Base-by-base conservation (phyloP, 2,329 filamentous ascomycete genomes). In the Ophiostoma angusticollis region DNA sequence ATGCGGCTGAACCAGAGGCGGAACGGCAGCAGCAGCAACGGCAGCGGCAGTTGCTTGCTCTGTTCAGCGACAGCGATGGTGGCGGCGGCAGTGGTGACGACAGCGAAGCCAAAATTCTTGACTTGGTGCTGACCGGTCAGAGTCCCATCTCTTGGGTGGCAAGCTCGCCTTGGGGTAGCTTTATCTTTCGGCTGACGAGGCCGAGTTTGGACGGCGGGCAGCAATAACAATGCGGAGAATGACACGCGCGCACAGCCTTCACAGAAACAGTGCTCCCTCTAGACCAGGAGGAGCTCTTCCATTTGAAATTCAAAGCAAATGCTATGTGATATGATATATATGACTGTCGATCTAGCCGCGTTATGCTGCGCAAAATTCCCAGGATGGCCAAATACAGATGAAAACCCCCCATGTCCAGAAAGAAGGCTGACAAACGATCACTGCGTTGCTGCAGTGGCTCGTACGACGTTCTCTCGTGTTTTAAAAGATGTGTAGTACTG, bases 131-230 rank as follows among this genome's bases (percentile, higher is more conserved):
- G n/a, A n/a, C n/a, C n/a, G n/a, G 9, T 64, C 67, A 2, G 60
- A 65, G 19, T n/a, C 52, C 45, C 11, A 58, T 61, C 22, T 62
- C 60, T 2, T 74, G 68, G 70, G 49, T 55, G 19, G 69, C 61
- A 12, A 54, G 48, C 27, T 72, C 67, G 17, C 54, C 55, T 23
- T 74, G 68, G 67, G 71, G 70, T 41, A 50, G 52, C 6, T 70
- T 72, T 13, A 22, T 23, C 3, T 48, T 48, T 13, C 37, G 22
- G 35, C 32, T 47, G n/a, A 11, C 29, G 3, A 28, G 11, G 7
- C 6, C 17, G 9, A 13, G 5, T 13, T 11, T 19, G 3, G 30
- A 36, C 9, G 27, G 16, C n/a, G n/a, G n/a, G n/a, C n/a, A n/a
- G 22, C 2, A 9, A 14, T 8, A 9, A n/a, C 13, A 27, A 9